These are phyloP conservation scores for Xerocomellus intermedius DNA, from an alignment of 768 basidiomycete genomes.

Conservation along the genomic window DNA sequence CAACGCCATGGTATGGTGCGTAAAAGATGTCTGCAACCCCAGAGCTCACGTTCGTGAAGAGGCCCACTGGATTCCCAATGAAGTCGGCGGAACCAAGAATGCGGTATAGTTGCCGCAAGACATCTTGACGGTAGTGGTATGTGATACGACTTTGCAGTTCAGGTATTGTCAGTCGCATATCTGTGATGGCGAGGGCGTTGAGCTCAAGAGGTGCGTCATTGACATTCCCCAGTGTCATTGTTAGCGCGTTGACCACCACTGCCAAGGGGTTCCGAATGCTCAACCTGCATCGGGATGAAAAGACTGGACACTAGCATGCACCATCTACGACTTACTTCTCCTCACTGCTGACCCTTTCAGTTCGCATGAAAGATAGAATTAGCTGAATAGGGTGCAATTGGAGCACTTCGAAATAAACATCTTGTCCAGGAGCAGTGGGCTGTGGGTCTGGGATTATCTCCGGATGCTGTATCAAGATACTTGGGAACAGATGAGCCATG, in stretches of 20 bases:
- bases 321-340: conserved; percentile 68
- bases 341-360: conserved; percentile 88
- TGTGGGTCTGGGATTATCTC: conserved; percentile 71
- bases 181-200: conserved; percentile 92
- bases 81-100: conserved; percentile 99
- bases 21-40: conserved; percentile 99
- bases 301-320: not conserved
- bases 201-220: conserved; percentile 93
- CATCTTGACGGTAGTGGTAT: conserved; percentile 92
- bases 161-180: conserved; percentile 84
- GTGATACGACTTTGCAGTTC: conserved; percentile 82
- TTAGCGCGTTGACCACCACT: conserved; percentile 89
- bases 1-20: conserved; percentile 94
- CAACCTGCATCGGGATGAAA: conserved; percentile 41
- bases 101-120: conserved; percentile 91
- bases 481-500: conserved; percentile 29
- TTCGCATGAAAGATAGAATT: conserved; percentile 95
- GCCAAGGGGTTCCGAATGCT: conserved; percentile 88
- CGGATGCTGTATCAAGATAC: conserved; percentile 70
- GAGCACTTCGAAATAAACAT: conserved; percentile 93
- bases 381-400: conserved; percentile 93
- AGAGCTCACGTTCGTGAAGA: conserved; percentile 97
- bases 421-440: conserved; percentile 62
- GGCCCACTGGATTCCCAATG: conserved; percentile 91
- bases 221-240: conserved; percentile 96